Evolutionary conservation across 2,329 filamentous ascomycete species (phyloP).

Genomic region (Elsinoe arachidis): DNA sequence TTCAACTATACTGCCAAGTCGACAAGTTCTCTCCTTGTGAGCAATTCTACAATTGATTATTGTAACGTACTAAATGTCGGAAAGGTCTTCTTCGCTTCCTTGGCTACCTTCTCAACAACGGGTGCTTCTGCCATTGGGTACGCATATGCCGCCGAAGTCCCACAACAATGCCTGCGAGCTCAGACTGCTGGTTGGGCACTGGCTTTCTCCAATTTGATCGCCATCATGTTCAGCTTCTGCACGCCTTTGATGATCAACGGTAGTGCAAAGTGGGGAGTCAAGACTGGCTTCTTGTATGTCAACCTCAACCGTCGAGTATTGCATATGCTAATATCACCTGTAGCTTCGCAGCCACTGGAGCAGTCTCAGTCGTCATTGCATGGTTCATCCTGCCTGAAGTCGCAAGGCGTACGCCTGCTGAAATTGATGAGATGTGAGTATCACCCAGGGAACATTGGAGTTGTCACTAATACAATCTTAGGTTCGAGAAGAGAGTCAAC

Average conservation of each 20-base stretch:
- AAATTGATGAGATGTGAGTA: constrained; percentile 34
- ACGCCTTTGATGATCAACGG: constrained; percentile 40
- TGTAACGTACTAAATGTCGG: background rate
- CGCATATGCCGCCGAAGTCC: constrained; percentile 36
- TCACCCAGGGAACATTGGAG: background rate
- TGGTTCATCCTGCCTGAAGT: constrained; percentile 34
- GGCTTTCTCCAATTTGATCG: constrained; percentile 33
- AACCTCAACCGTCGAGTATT: background rate
- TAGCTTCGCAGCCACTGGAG: constrained; percentile 30
- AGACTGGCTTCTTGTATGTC: constrained; percentile 38
- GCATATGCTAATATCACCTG: background rate
- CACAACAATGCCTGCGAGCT: constrained; percentile 34
- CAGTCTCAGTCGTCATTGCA: constrained; percentile 26
- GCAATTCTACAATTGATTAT: background rate
- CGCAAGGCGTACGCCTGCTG: constrained; percentile 22
- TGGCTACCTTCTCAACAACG: constrained; percentile 36
- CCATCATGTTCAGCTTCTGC: constrained; percentile 39
- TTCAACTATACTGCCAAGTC: constrained; percentile 31
- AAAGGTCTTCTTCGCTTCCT: constrained; percentile 32
- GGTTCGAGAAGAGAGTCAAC: constrained; percentile 30
- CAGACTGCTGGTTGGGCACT: constrained; percentile 34
- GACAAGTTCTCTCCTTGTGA: constrained; percentile 32
- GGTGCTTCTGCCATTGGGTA: constrained; percentile 37
- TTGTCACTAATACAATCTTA: background rate
- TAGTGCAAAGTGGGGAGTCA: constrained; percentile 34